Percentiles rank a stretch among this genome's conserved stretches.
Evolutionary conservation across 306 rosid genomes (phyloP).

Genomic region (Vigna hirtella): DNA sequence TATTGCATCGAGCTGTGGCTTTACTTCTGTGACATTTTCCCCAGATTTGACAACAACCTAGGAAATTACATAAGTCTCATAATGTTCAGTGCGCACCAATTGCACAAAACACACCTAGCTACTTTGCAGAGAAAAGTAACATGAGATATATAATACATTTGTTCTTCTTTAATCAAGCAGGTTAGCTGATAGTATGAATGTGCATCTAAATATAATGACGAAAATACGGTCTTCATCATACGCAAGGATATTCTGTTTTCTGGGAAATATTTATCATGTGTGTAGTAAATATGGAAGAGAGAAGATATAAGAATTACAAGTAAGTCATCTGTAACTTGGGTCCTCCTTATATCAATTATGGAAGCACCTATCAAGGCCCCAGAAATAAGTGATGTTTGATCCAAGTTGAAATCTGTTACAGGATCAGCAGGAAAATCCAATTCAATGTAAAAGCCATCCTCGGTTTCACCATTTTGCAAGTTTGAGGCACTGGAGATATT

Average conservation of each 20-base stretch:
- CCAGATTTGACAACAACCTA: conserved; percentile 65
- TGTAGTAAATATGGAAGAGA: background rate
- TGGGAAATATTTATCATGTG: no score
- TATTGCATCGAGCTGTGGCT: conserved; percentile 60
- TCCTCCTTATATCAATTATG: background rate
- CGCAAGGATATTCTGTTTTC: no score
- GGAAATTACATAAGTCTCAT: background rate
- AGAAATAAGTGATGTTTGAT: background rate
- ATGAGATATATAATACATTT: no score
- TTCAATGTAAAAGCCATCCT: background rate
- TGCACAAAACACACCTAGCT: no score
- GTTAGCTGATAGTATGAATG: no score
- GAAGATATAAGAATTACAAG: background rate
- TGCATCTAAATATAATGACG: no score
- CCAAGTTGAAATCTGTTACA: background rate
- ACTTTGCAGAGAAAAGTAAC: no score
- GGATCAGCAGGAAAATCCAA: background rate
- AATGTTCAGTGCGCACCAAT: no score
- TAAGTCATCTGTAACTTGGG: background rate
- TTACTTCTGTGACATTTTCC: conserved; percentile 49
- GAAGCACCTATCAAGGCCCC: background rate
- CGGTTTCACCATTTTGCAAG: background rate
- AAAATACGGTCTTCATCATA: no score
- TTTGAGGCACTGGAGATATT: background rate
- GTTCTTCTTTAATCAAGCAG: no score